Evolutionary conservation across 129 eudicot species (phyloP).

Genomic region (Helianthus tuberosus): DNA sequence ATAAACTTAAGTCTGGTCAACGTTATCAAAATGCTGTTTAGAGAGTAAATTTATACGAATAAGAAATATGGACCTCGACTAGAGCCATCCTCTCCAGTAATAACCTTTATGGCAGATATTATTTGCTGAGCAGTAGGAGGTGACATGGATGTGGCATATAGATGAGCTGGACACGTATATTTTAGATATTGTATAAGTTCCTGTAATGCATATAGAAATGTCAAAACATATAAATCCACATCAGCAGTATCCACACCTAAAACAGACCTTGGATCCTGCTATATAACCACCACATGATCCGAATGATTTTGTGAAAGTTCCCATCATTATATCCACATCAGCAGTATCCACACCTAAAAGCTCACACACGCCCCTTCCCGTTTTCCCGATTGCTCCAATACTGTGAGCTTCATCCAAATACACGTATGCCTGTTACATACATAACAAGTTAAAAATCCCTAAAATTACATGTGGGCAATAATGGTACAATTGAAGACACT

Average conservation of each 20-base stretch:
- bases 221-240: neutral
- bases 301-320: constrained; percentile 95
- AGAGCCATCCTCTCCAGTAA: constrained; percentile 96
- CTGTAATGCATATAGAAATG: constrained; percentile 38
- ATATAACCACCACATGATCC: constrained; percentile 99
- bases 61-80: constrained; percentile 65
- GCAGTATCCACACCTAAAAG: constrained; percentile 93
- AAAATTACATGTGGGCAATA: neutral
- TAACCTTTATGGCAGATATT: constrained; percentile 83
- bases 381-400: constrained; percentile 95
- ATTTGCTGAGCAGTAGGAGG: constrained; percentile 98
- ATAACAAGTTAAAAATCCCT: neutral
- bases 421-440: constrained; percentile 68
- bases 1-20: neutral
- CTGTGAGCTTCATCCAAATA: constrained; percentile 99
- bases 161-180: constrained; percentile 88
- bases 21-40: neutral
- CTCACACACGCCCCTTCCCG: constrained; percentile 98
- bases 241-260: neutral
- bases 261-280: constrained; percentile 78
- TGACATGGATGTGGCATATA: constrained; percentile 90
- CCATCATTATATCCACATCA: constrained; percentile 98
- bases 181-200: constrained; percentile 86
- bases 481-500: neutral
- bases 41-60: neutral